Conservation (phyloP, 495 filamentous ascomycete genomes). For the Daldinia loculata region DNA sequence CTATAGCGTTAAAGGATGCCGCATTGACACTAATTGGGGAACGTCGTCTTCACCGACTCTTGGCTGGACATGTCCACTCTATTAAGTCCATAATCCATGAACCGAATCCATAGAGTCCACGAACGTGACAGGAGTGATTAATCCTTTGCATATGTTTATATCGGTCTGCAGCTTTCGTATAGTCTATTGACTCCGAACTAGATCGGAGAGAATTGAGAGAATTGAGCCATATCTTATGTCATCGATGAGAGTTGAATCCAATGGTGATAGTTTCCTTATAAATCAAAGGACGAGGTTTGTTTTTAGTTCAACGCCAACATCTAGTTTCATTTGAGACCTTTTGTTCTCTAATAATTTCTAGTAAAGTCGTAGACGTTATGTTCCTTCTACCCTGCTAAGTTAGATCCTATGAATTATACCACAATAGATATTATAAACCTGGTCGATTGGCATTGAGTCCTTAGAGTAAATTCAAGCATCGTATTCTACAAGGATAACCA, state of each 20-base stretch:
- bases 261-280: too few relatives aligned
- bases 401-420: too few relatives aligned
- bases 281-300: too few relatives aligned
- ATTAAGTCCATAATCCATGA: not conserved
- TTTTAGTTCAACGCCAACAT: too few relatives aligned
- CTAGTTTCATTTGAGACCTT: too few relatives aligned
- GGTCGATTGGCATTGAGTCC: too few relatives aligned
- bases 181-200: not conserved
- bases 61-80: not conserved
- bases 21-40: not conserved
- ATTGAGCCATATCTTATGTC: not conserved
- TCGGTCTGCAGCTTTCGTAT: not conserved
- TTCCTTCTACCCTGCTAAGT: too few relatives aligned
- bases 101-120: not conserved
- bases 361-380: too few relatives aligned
- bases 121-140: not conserved
- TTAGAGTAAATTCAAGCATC: too few relatives aligned
- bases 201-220: not conserved
- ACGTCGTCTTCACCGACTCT: not conserved
- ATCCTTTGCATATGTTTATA: not conserved
- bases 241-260: not conserved
- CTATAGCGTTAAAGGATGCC: not conserved
- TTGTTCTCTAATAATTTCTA: too few relatives aligned
- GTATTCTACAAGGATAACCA: too few relatives aligned
- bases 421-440: too few relatives aligned